Evolutionary conservation across 1,284 basidiomycete genomes (phyloP).

Genomic region (Boletus hoseneyae): DNA sequence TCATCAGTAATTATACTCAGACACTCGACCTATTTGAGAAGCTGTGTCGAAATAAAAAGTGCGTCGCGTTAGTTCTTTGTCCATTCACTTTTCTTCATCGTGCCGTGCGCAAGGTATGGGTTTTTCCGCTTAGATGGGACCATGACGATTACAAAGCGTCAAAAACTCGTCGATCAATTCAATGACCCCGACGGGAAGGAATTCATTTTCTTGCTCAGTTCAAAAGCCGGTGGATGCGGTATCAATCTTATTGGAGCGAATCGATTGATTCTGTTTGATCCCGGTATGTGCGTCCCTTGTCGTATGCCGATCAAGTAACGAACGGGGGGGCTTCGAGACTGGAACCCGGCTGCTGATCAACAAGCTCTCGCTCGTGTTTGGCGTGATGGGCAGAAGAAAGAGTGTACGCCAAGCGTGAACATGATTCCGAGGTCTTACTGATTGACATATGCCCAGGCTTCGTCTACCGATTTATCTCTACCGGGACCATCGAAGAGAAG

Average conservation of each 20-base stretch:
- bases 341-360: conserved; percentile 98
- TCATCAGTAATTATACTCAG: conserved; percentile 98
- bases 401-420: conserved; percentile 56
- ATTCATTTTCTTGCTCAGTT: conserved; percentile 93
- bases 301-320: background rate
- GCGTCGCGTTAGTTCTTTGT: conserved; percentile 17
- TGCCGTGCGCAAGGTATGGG: conserved; percentile 70
- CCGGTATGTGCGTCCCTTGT: conserved; percentile 48
- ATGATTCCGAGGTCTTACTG: background rate
- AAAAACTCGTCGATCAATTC: conserved; percentile 97
- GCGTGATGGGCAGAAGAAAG: conserved; percentile 99
- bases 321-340: conserved; percentile 54
- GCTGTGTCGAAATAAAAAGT: conserved; percentile 82
- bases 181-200: conserved; percentile 95
- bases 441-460: conserved; percentile 59
- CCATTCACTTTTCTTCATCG: conserved; percentile 1
- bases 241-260: conserved; percentile 99
- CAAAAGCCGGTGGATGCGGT: conserved; percentile 97
- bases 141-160: conserved; percentile 92
- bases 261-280: conserved; percentile 93
- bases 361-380: conserved; percentile 98
- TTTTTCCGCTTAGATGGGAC: conserved; percentile 92
- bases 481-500: conserved; percentile 98
- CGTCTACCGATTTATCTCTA: conserved; percentile 97
- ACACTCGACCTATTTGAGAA: conserved; percentile 95